Evolutionary conservation across 1,139 yeast genomes (phyloP), one percentile per base, ranked within the genome.

Genomic region (Candida albicans): DNA sequence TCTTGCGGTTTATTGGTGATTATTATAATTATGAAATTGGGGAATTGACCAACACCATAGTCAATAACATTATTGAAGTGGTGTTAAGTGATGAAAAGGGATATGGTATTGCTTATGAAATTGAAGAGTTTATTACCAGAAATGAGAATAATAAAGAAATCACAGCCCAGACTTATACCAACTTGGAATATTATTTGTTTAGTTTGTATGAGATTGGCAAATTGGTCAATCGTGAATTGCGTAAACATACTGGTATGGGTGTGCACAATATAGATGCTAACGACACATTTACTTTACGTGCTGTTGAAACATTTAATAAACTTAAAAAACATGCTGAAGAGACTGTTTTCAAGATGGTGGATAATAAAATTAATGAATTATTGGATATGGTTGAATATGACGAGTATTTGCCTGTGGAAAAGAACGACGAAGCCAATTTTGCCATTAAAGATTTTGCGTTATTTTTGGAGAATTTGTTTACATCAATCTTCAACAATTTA

Each of bases 381-480:
- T 70, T 93, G 56, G 97, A 87, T 47, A 79, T 87, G 67, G 87
- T 89, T 11, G 96, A 88, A 50, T 87, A 90, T 62, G 88, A 88
- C 54, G 91, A 96, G 85, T 73, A 77, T 58, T 65, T 84, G 4
- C 78, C 81, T 6, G 60, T 62, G 3, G 58, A 54, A 10, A 59
- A 70, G 15, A 78, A 80, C 48, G 60, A 56, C 0, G 87, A 83
- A 47, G 95, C 97, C 12, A 86, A 87, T 51, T 77, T 77, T 51
- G 84, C 87, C 41, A 78, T 91, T 48, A 81, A 82, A 43, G 98
- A 93, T 65, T 82, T 90, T 71, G 93, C 96, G n/a, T 79, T 84
- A 47, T 93, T 84, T 62, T 73, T 93, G 61, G 89, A 87, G 51
- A 88, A 89, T 62, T 79, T 91, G 73, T 89, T 93, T 59, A 82